Evolutionary conservation across 192 early-diverging fungal species (phyloP), one percentile per base, ranked within the genome.

Genomic region (Backusella parvicylindrica): DNA sequence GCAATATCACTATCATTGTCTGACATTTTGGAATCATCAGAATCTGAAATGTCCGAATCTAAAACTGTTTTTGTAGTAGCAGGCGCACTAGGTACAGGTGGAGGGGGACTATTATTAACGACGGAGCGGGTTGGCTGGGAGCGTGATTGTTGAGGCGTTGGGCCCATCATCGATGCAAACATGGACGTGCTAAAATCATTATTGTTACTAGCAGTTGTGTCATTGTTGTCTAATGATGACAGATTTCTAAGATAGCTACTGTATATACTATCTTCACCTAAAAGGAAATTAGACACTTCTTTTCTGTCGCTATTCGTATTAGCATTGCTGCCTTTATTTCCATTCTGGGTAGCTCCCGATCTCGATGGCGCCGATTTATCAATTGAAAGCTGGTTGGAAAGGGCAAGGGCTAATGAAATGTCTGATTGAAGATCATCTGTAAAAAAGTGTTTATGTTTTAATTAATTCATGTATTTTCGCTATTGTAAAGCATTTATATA

Each of bases 21-120:
- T 31, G 64, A 66, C 15, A 43, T 30, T 31, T 56, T 71, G 16
- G 41, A 41, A 16, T 78, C 77, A 15, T 78, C 71, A 28, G 70
- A 72, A n/a, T 73, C 77, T 15, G 77, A 78, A 12, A 78, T 41
- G 56, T 78, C 77, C 33, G 77, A 78, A 26, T 78, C 77, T 9
- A 78, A 47, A 15, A 78, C 77, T 3, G 56, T 23, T 28, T 72
- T 71, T 6, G 49, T 73, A 1, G 47, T 16, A 31, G 60, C 11
- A 30, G 53, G 63, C 33, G 18, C 2, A 56, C 18, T 15, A 28
- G 33, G 36, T 32, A 30, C 7, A 71, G n/a, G 13, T 21, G 50
- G 28, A 40, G 36, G 30, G n/a, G 71, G 37, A 11, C 40, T 64
- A 37, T n/a, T 53, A 37, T 47, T 47, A 47, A n/a, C 18, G n/a